Base-by-base conservation (phyloP, 495 filamentous ascomycete species). In the Tuber umbilicatum region DNA sequence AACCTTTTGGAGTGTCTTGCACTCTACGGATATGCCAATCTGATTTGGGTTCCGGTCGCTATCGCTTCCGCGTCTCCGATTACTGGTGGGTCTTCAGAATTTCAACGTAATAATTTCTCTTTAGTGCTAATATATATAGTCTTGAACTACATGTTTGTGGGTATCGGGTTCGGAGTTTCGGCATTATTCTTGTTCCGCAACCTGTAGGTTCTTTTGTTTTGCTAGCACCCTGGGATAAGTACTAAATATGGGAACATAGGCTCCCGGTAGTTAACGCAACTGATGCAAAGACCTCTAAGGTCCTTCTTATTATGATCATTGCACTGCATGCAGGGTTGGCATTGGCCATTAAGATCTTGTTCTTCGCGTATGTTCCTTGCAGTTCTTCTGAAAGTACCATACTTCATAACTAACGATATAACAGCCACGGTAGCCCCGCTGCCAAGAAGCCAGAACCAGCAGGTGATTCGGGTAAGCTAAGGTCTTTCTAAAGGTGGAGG, bases 31-130 rank as follows among this genome's bases (percentile, higher is more conserved):
- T 99, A 99, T 85, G 88, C 90, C 41, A 99, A 98, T 85, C 85
- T 98, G 79, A 91, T 97, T 71, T 99, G 95, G 95, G 93, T 99
- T 79, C 93, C 90, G 1, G 94, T 99, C 67, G 96, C 95, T 37
- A 85, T 97, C 73, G 91, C 97, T 73, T 91, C 90, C 83, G 97
- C 93, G 90, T 94, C 91, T 77, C 91, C 91, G 38, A 84, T 97
- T 79, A 88, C 87, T 19, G 88, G 79, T 81, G 78, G 40, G 64
- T 74, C 37, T 14, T 40, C 2, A 64, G 55, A 17, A 31, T 3
- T 17, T 31, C 27, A 64, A 10, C 0, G 23, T 14, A 40, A 23
- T 38, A 6, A 12, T 31, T 40, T 70, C 68, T 12, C n/a, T 70
- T 35, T 70, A 23, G 39, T 21, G 27, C 68, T 73, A 64, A 64